Conservation (phyloP, 192 early-diverging fungal species). For the Coemansia javaensis region DNA sequence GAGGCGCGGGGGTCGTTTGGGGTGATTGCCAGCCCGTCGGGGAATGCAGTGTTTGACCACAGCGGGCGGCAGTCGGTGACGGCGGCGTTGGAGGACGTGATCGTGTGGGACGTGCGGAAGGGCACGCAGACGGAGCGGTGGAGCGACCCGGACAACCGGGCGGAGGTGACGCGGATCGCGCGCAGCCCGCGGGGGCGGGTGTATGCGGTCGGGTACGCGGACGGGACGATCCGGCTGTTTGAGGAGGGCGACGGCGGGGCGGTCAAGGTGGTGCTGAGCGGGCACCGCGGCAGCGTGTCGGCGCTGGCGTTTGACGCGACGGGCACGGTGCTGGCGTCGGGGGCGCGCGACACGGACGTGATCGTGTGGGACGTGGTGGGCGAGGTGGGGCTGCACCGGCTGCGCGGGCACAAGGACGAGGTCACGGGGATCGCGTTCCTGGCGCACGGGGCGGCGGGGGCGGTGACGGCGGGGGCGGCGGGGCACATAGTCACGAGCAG, state of each 20-base stretch:
- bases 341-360: constrained; percentile 88
- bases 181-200: constrained; percentile 61
- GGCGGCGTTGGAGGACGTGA: constrained; percentile 77
- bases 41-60: constrained; percentile 68
- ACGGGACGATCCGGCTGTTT: constrained; percentile 93
- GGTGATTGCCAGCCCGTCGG: constrained; percentile 63
- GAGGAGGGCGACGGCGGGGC: constrained; percentile 53
- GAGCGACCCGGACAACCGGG: constrained; percentile 74
- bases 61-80: constrained; percentile 71
- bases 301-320: constrained; percentile 74
- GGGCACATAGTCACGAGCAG: constrained; percentile 82
- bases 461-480: constrained; percentile 49
- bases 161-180: constrained; percentile 81
- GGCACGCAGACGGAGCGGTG: constrained; percentile 71
- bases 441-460: constrained; percentile 14
- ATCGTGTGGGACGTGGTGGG: constrained; percentile 94
- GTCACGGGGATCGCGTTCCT: constrained; percentile 61
- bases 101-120: constrained; percentile 82
- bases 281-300: constrained; percentile 83
- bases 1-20: constrained; percentile 75
- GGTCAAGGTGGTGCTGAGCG: constrained; percentile 75
- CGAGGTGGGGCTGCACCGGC: constrained; percentile 79
- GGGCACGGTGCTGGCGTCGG: constrained; percentile 83
- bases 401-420: constrained; percentile 95
- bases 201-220: constrained; percentile 86